These are phyloP conservation scores for Nidularia pulvinata DNA, from an alignment of 768 basidiomycete species.

Conservation along the genomic window DNA sequence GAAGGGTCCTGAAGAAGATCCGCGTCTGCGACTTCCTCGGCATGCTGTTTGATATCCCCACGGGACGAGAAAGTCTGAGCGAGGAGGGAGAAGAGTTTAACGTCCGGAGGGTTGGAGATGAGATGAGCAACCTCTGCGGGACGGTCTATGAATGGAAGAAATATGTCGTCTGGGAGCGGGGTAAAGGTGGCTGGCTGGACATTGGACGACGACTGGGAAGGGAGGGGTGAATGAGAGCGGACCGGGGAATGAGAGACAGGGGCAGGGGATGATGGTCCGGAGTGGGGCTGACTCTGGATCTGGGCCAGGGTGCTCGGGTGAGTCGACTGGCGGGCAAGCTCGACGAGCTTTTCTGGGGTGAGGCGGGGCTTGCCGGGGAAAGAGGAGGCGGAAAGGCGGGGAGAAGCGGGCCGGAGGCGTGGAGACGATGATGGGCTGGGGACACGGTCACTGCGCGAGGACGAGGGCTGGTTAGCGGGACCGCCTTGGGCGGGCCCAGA, in stretches of 20 bases:
- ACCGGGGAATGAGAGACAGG: slow-evolving; percentile 14
- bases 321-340: slow-evolving; percentile 66
- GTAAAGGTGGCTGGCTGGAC: slow-evolving; percentile 64
- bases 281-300: slow-evolving; percentile 6
- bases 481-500: slow-evolving; percentile 15
- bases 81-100: slow-evolving; percentile 71
- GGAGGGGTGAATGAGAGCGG: slow-evolving; percentile 13
- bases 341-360: slow-evolving; percentile 73
- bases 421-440: slow-evolving; percentile 37
- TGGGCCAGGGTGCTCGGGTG: slow-evolving; percentile 25
- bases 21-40: slow-evolving; percentile 7
- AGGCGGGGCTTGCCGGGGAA: slow-evolving; percentile 47
- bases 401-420: slow-evolving; percentile 48
- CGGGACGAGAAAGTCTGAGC: slow-evolving; percentile 61
- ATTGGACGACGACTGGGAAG: slow-evolving; percentile 1
- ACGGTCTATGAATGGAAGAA: slow-evolving; percentile 87
- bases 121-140: slow-evolving; percentile 73
- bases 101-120: slow-evolving; percentile 63
- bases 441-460: slow-evolving; percentile 16
- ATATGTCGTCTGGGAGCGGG: slow-evolving; percentile 72
- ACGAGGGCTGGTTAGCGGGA: no score
- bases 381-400: slow-evolving; percentile 30
- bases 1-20: slow-evolving; percentile 53
- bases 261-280: slow-evolving; percentile 19
- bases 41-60: neutral